Percentiles rank a stretch among this genome's conserved stretches.
Evolutionary conservation across 768 basidiomycete species (phyloP).

Genomic region (Pisolithus marmoratus): DNA sequence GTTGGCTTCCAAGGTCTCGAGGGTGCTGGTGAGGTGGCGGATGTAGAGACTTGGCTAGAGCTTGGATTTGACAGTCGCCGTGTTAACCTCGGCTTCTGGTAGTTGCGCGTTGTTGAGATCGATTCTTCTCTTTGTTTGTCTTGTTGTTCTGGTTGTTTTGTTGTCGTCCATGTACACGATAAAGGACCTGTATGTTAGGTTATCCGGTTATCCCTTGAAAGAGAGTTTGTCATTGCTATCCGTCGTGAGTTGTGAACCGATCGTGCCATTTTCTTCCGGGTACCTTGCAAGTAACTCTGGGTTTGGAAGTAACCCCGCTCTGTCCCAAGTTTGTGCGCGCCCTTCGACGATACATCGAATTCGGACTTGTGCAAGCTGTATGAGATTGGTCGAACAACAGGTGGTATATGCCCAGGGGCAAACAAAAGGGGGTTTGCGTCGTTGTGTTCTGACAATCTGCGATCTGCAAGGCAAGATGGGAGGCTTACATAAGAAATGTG

Average conservation of each 20-base stretch:
- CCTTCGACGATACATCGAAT: conserved; percentile 37
- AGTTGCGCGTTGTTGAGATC: conserved; percentile 10
- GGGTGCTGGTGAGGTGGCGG: conserved; percentile 30
- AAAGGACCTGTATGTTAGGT: too few species aligned
- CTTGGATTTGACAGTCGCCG: conserved; percentile 49
- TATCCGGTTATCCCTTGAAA: too few species aligned
- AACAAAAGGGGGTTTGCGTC: conserved; percentile 17
- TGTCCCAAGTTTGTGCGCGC: conserved; percentile 16
- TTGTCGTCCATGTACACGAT: neutral
- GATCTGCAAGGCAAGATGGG: too few species aligned
- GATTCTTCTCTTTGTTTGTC: neutral
- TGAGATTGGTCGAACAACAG: conserved; percentile 19
- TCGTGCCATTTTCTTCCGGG: conserved; percentile 43
- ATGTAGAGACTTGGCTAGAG: conserved; percentile 54
- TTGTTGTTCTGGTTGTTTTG: neutral
- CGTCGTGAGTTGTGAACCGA: conserved; percentile 29
- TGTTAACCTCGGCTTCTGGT: conserved; percentile 67
- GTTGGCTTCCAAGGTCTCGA: conserved; percentile 63
- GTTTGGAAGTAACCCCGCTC: conserved; percentile 36
- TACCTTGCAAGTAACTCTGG: conserved; percentile 37
- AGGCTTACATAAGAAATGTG: too few species aligned
- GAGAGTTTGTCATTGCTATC: neutral
- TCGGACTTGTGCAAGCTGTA: too few species aligned
- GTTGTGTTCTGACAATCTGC: conserved; percentile 35
- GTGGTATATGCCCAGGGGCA: too few species aligned